Evolutionary conservation across 352 stramenopile genomes (phyloP).

Genomic region (Poterioochromonas sp.): DNA sequence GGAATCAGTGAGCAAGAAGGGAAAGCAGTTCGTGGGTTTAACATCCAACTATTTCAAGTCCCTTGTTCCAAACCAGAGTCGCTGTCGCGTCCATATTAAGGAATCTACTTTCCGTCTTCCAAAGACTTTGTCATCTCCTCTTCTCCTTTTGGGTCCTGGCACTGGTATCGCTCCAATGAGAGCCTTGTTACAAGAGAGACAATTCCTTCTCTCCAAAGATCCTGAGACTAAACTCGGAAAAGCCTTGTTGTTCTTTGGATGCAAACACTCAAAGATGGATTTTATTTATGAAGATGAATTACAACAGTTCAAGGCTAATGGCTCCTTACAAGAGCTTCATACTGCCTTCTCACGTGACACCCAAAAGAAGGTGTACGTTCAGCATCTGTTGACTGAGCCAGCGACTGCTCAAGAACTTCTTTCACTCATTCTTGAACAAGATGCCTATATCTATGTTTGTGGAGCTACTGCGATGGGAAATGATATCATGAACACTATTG

Average conservation of each 20-base stretch:
- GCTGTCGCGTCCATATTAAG: conserved; percentile 74
- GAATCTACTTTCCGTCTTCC: conserved; percentile 90
- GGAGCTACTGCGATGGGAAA: conserved; percentile 91
- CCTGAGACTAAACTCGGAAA: not conserved
- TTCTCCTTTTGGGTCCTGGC: conserved; percentile 69
- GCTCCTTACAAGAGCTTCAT: conserved; percentile 75
- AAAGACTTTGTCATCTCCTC: conserved; percentile 64
- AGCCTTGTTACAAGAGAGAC: conserved; percentile 86
- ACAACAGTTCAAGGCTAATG: conserved; percentile 61
- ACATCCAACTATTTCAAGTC: conserved; percentile 79
- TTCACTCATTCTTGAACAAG: conserved; percentile 54
- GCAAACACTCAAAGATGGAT: conserved; percentile 65
- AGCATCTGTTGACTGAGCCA: conserved; percentile 67
- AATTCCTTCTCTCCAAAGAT: not conserved
- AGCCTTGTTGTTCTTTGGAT: conserved; percentile 60
- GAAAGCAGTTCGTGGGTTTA: conserved; percentile 75
- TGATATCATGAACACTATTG: conserved; percentile 83
- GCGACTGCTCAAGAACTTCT: conserved; percentile 49
- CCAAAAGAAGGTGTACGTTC: conserved; percentile 91
- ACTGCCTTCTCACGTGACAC: conserved; percentile 88
- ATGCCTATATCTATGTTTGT: conserved; percentile 92
- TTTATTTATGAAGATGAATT: conserved; percentile 84
- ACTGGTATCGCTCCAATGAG: conserved; percentile 95
- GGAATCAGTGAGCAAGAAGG: conserved; percentile 57
- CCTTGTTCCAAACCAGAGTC: not conserved